phyloP scores from a whole-genome alignment of 441 rosid species.

The Euphorbia celastroides region DNA sequence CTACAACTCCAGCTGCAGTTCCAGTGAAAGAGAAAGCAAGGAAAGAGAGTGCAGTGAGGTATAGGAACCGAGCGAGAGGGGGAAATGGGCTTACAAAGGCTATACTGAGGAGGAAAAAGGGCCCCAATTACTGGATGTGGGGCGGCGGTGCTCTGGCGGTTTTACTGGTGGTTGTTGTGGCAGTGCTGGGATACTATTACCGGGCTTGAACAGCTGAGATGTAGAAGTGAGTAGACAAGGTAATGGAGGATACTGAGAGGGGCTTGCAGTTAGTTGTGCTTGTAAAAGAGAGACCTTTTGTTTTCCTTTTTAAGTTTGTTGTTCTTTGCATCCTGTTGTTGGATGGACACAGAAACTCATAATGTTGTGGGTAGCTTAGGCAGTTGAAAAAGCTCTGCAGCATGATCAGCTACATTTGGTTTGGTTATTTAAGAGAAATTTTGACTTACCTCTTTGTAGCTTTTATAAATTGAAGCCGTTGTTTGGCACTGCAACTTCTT shows the following conservation, averaged over 20 bases:
- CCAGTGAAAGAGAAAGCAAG: conserved; percentile 36
- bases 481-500: background rate
- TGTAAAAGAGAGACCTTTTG: conserved; percentile 8
- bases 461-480: background rate
- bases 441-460: too few species aligned
- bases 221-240: conserved; percentile 7
- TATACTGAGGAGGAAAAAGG: conserved; percentile 62
- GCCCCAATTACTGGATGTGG: conserved; percentile 64
- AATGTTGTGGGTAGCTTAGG: conserved; percentile 27
- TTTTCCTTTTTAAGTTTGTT: conserved; percentile 11
- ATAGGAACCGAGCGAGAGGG: conserved; percentile 46
- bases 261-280: too few species aligned
- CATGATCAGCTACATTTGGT: conserved; percentile 7
- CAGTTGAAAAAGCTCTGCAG: conserved; percentile 2
- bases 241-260: too few species aligned
- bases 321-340: conserved; percentile 38
- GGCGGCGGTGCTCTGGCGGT: conserved; percentile 43
- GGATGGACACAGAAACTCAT: conserved; percentile 44
- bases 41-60: conserved; percentile 42
- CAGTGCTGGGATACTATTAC: conserved; percentile 37
- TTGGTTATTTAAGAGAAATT: background rate
- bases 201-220: conserved; percentile 18
- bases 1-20: conserved; percentile 25
- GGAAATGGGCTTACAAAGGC: conserved; percentile 62
- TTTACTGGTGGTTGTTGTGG: conserved; percentile 31